Evolutionary conservation across 768 basidiomycete genomes (phyloP), one percentile per base, ranked within the genome.

Genomic region (Bullera alba): DNA sequence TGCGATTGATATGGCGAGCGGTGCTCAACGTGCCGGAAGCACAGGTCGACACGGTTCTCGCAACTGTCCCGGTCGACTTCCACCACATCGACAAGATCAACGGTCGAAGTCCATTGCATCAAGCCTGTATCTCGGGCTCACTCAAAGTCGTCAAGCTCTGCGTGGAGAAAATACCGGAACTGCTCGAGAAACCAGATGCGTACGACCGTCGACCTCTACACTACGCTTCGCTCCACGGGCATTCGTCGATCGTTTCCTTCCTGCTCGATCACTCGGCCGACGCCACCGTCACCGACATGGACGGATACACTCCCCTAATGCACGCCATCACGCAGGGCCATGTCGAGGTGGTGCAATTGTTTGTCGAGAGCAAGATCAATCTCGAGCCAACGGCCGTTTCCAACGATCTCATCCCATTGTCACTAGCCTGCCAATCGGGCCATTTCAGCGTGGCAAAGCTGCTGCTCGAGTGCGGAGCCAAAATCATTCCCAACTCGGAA

Each of bases 21-120:
- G 60, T 68, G 5, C 51, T 60, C 25, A 61, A 60, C n/a, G 59
- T 63, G 2, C 79, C 80, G n/a, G 75, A 87, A 36, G 83, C 80
- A 17, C 83, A 88, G 63, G 74, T 88, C 43, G 85, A 90, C 39
- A 75, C 91, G 25, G 75, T 81, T 27, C 81, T 84, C 15, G 22
- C 75, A 74, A 14, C 82, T 17, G 51, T 67, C 22, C 43, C 84
- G 0, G 88, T 96, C 68, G 87, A 96, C 72, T 97, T 89, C 69
- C 77, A 79, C 41, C 96, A 89, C 67, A 79, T 96, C 41, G 95
- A 97, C 68, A 91, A 96, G 60, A 99, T 99, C 76, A 97, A 96
- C 69, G 87, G 86, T 35, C 81, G 95, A 29, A 92, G 86, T 2
- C 89, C 87, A 58, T 79, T 97, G 19, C 95, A 97, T 65, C 88